Percentiles rank a stretch among this genome's conserved stretches.
phyloP scores from a whole-genome alignment of 495 filamentous ascomycete species.

The Daldinia grandis region DNA sequence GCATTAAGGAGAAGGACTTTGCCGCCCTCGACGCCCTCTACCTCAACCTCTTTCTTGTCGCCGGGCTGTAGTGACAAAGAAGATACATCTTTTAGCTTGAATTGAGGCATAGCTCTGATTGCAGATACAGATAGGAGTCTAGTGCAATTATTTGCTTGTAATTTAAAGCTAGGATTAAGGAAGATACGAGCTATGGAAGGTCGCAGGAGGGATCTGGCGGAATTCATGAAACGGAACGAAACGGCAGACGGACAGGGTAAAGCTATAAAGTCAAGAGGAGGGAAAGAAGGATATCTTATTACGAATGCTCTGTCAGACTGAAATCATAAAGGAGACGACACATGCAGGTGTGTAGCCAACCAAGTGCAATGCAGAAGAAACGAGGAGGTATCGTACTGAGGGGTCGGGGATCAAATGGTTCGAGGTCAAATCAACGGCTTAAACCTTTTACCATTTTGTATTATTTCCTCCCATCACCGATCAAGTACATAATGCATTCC shows the following conservation, averaged over 20 bases:
- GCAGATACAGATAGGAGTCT: slow-evolving; percentile 39
- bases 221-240: slow-evolving; percentile 40
- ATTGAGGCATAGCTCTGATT: slow-evolving; percentile 67
- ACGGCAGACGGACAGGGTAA: not conserved
- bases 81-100: slow-evolving; percentile 82
- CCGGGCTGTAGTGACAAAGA: slow-evolving; percentile 75
- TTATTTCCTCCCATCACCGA: not conserved
- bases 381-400: slow-evolving; percentile 9
- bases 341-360: slow-evolving; percentile 12
- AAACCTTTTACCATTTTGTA: slow-evolving; percentile 8
- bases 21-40: slow-evolving; percentile 84
- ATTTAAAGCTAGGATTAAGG: not conserved
- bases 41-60: slow-evolving; percentile 87
- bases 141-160: slow-evolving; percentile 3
- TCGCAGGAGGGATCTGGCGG: slow-evolving; percentile 27
- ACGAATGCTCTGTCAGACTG: slow-evolving; percentile 18
- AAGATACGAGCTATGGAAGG: slow-evolving; percentile 20
- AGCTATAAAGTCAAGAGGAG: not conserved
- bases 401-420: slow-evolving; percentile 22
- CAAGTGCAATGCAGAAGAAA: slow-evolving; percentile 12
- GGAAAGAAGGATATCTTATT: slow-evolving; percentile 14
- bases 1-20: slow-evolving; percentile 87
- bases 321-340: slow-evolving; percentile 8
- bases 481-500: not conserved
- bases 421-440: slow-evolving; percentile 15